Percentiles rank a stretch among this genome's conserved stretches.
These are phyloP conservation scores for Fulvia fulva DNA, from an alignment of 2,329 filamentous ascomycete genomes.

Conservation along the genomic window DNA sequence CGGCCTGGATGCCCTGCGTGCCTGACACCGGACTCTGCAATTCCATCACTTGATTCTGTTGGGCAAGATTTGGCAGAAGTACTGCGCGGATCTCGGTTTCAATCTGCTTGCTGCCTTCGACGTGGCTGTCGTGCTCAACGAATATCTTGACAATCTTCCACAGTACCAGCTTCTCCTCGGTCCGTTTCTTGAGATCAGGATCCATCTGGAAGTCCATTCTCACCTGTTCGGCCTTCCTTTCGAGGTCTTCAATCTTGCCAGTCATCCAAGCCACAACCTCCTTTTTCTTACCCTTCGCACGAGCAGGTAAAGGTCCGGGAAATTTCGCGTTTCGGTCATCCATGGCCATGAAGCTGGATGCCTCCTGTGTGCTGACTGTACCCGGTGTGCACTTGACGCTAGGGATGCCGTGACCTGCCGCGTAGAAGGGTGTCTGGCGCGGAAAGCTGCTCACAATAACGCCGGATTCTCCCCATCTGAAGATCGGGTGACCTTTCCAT, in stretches of 20 bases:
- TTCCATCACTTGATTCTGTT: constrained; percentile 35
- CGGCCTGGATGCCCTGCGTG: constrained; percentile 42
- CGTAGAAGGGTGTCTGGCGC: constrained; percentile 81
- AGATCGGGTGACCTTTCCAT: constrained; percentile 85
- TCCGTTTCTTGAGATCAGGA: constrained; percentile 63
- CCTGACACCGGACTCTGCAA: constrained; percentile 30
- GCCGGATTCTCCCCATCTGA: constrained; percentile 85
- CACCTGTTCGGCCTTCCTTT: constrained; percentile 48
- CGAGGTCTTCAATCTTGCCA: constrained; percentile 68
- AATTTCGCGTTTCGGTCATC: constrained; percentile 73
- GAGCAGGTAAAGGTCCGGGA: constrained; percentile 82
- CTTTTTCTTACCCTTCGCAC: constrained; percentile 95
- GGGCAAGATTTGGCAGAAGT: constrained; percentile 58
- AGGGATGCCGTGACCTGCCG: constrained; percentile 66
- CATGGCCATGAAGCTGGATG: constrained; percentile 69
- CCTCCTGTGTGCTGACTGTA: constrained; percentile 71
- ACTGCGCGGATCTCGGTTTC: constrained; percentile 72
- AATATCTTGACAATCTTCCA: constrained; percentile 83
- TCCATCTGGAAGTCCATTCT: constrained; percentile 50
- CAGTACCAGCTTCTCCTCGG: constrained; percentile 73
- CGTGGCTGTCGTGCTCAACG: constrained; percentile 76
- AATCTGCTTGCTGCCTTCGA: constrained; percentile 69
- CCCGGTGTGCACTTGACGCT: constrained; percentile 80
- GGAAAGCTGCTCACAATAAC: constrained; percentile 81
- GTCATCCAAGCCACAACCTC: constrained; percentile 79